Evolutionary conservation across 768 basidiomycete species (phyloP), one percentile per base, ranked within the genome.

Genomic region (Boletus sensibilis): DNA sequence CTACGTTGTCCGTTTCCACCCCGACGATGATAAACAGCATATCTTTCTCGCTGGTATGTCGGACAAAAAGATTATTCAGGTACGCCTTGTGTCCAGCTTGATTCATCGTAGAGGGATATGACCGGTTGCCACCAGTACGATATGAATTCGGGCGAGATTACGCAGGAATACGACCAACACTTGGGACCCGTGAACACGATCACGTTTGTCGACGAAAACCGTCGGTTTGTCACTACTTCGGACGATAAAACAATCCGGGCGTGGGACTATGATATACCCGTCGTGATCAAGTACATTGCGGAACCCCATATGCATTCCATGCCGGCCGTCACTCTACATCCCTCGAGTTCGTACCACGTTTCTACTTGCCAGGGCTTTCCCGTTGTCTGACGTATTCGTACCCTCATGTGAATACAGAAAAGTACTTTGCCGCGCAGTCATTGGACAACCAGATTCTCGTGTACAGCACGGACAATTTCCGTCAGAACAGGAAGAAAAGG

Each of bases 301-400:
- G 97, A 99, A 72, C 97, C 97, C 4, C 87, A 94, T 68, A 98
- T 99, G 97, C 95, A 99, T 75, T 97, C 94, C 18, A 98, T 99
- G 95, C 97, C 97, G 8, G 92, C 97, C 18, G 95, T 98, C 45
- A 95, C 94, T 6, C 74, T 96, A 27, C 94, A 98, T 72, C 96
- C 97, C 23, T 95, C 86, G 53, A 90, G 96, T 98, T 70, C 54
- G 94, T 84, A 39, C 29, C 50, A 13, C 37, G 57, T 56, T 45
- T 37, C 25, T 59, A 23, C 53, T 56, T 64, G 45, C 12, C 41
- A 16, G 5, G 7, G 27, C 12, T 38, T 52, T 35, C 8, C 47
- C 18, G 29, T 37, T 18, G n/a, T 50, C 50, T 41, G 51, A 64
- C 23, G 59, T 80, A 11, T 50, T n/a, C 7, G 27, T 18, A 40